Conservation (phyloP, 805 yeast species). For the Monosporozyma servazzii region DNA sequence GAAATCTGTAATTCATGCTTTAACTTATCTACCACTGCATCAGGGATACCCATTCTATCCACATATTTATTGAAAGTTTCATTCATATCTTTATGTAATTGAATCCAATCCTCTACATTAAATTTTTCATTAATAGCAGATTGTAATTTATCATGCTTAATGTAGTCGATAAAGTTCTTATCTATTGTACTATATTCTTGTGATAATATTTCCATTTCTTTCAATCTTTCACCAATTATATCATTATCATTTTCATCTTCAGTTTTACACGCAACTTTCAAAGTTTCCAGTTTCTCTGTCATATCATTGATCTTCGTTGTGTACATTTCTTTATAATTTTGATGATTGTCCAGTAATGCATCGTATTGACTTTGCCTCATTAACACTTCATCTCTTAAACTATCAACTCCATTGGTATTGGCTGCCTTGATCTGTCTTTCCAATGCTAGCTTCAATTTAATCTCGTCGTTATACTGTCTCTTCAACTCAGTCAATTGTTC, state of each 20-base stretch:
- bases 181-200: not conserved
- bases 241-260: not conserved
- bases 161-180: not conserved
- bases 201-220: not conserved
- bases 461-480: constrained; percentile 1
- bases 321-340: constrained; percentile 18
- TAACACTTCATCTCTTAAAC: not conserved
- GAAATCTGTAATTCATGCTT: not conserved
- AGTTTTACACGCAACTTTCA: not conserved
- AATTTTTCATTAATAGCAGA: not conserved
- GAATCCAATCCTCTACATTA: not conserved
- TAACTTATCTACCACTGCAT: not conserved
- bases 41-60: not conserved
- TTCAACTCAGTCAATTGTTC: constrained; percentile 22
- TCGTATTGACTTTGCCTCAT: constrained; percentile 12
- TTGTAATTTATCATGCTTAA: not conserved
- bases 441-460: constrained; percentile 1
- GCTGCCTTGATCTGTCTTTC: not conserved
- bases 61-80: not conserved
- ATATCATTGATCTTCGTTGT: constrained; percentile 13
- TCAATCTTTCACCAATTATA: not conserved
- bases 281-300: constrained; percentile 2
- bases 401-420: constrained; percentile 3
- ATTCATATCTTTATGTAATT: not conserved
- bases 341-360: constrained; percentile 19